Base-by-base conservation (phyloP, 345 rosid genomes). In the Passiflora organensis region DNA sequence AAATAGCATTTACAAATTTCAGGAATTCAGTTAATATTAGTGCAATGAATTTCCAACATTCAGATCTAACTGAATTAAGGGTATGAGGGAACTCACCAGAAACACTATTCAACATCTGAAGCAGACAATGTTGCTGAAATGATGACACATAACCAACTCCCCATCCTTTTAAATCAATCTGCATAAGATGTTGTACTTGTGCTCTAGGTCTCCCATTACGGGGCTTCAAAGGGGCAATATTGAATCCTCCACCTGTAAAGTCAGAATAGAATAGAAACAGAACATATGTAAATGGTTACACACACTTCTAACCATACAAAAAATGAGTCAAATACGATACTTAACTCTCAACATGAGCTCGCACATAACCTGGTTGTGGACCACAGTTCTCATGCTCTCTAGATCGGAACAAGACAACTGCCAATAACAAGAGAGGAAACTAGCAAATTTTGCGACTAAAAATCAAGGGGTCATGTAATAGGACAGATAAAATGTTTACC, bases 141-240 rank as follows among this genome's bases (percentile, higher is more conserved):
- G 96, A 82, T 49, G 99, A 80, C 74, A 74, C 21, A 76, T 89
- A 94, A 68, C 97, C 97, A 34, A 66, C 82, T 45, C 85, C 96
- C 99, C 99, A 89, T 46, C 99, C 99, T 82, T 94, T 94, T 10
- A 94, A 77, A 83, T 94, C 99, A 49, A 94, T 78, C 73, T 94
- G 97, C 85, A 89, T 87, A 42, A 94, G 95, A 66, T 89, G 90
- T 66, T 94, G 97, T 63, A 94, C 95, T 73, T 85, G 97, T 20
- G 97, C 64, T 77, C 96, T 79, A 8, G 91, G 86, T 67, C 79
- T 86, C 60, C 90, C 99, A 75, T 85, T 83, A 23, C 85, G 82
- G 45, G 95, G 64, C 72, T 87, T 83, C 55, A 94, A 68, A 43
- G 97, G 97, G 47, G 96, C 74, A 41, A 94, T 94, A 76, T 89